Evolutionary conservation across 1,284 basidiomycete species (phyloP), one percentile per base, ranked within the genome.

Genomic region (Leccinum angustisporum): DNA sequence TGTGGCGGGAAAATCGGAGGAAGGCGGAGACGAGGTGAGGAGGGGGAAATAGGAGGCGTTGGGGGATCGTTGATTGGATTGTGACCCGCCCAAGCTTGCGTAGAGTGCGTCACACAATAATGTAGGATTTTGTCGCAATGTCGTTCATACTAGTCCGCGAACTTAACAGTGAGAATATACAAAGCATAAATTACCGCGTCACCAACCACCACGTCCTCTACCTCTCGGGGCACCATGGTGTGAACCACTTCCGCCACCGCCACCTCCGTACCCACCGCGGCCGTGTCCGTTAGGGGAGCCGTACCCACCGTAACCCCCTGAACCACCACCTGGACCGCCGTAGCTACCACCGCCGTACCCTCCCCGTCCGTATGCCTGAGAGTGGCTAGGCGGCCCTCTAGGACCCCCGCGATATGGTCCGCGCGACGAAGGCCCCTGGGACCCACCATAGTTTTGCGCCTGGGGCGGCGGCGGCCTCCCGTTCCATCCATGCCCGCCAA

Each of bases 221-320:
- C 79, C 77, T 61, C 79, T 71, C 6, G 74, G 61, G 14, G 67
- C 58, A n/a, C 64, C 68, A 52, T 71, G 62, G 50, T 71, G 68
- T 48, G 67, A 40, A 16, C 65, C 67, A 18, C 43, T 18, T 3
- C 43, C 43, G 1, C 43, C 43, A 46, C 43, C 43, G 34, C 70
- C 65, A 25, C 62, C 30, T 10, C 69, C 58, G 31, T 68, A 77
- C n/a, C 79, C 75, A 55, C 83, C 83, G 38, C 84, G 80, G 43
- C 80, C 76, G n/a, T 81, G 76, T 60, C 81, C 81, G 53, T 77
- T 78, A 40, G 83, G 77, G 4, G 81, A 73, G 8, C 75, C 72
- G 60, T 75, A 70, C 11, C 70, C 75, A 43, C 72, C 71, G 61
- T 73, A 67, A 27, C 68, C 63, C 16, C 70, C 69, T 30, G 59